phyloP scores from a whole-genome alignment of 192 early-diverging fungal species.

The Umbelopsis isabellina region DNA sequence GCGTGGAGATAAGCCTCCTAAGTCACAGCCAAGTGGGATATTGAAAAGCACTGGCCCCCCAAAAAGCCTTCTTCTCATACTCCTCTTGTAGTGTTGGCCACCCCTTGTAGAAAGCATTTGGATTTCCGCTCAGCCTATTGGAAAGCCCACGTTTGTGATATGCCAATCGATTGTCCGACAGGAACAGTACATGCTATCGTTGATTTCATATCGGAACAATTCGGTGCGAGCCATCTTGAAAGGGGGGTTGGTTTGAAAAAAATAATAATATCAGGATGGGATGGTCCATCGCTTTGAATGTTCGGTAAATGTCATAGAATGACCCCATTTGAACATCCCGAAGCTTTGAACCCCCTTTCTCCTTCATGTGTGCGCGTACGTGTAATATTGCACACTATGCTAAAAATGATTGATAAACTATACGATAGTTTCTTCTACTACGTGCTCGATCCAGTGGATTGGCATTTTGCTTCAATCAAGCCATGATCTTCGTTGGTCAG shows the following conservation, averaged over 20 bases:
- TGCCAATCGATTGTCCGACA: slow-evolving; percentile 19
- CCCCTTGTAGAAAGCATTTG: neutral
- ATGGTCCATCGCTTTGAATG: no score
- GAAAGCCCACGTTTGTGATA: slow-evolving; percentile 12
- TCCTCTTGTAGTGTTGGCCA: neutral
- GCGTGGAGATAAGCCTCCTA: slow-evolving; percentile 20
- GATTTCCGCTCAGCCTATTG: slow-evolving; percentile 5
- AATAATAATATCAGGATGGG: neutral
- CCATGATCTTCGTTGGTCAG: no score
- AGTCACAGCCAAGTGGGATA: neutral
- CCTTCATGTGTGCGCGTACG: neutral
- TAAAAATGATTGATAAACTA: neutral
- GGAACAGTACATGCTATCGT: neutral
- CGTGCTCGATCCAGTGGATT: no score
- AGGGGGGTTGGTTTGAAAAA: neutral
- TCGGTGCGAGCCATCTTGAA: neutral
- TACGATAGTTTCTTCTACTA: no score
- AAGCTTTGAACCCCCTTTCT: neutral
- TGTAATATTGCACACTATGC: slow-evolving; percentile 8
- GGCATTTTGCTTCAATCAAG: no score
- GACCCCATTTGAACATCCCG: slow-evolving; percentile 15
- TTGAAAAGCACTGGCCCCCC: slow-evolving; percentile 22
- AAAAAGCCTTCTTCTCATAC: slow-evolving; percentile 11
- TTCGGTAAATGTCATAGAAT: neutral
- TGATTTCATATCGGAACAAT: slow-evolving; percentile 5